Conservation (phyloP, 2,329 filamentous ascomycete genomes). For the Aspergillus quadricinctus region DNA sequence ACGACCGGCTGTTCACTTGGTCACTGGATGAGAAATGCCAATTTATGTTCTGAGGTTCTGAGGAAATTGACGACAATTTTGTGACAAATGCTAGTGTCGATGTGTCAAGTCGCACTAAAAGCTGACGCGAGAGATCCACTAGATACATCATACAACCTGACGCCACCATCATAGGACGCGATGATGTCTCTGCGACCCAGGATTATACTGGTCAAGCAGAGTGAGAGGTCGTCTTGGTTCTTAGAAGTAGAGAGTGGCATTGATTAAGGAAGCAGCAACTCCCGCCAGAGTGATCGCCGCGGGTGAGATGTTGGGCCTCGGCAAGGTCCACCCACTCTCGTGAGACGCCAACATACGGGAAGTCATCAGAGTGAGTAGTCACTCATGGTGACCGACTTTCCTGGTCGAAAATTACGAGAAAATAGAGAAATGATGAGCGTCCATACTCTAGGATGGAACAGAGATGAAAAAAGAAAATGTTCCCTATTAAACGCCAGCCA, state of each 20-base stretch:
- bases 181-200: neutral
- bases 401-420: neutral
- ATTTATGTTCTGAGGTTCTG: neutral
- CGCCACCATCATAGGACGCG: neutral
- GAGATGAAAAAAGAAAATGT: slow-evolving; percentile 3
- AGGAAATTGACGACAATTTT: neutral
- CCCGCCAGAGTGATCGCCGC: neutral
- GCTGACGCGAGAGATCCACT: neutral
- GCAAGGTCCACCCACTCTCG: neutral
- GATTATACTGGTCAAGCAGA: neutral
- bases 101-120: neutral
- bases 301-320: neutral
- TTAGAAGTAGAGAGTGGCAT: neutral
- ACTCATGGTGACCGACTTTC: neutral
- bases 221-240: neutral
- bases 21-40: neutral
- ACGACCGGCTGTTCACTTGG: neutral
- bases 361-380: neutral
- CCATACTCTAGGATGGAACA: neutral
- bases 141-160: neutral
- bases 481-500: slow-evolving; percentile 20
- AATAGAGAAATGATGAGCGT: neutral
- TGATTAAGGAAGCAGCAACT: neutral
- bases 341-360: neutral
- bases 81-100: neutral